A percentile compares a stretch with the other conserved stretches of the same genome.
phyloP scores from a whole-genome alignment of 1,139 yeast species.

The Saccharomyces pastorianus region DNA sequence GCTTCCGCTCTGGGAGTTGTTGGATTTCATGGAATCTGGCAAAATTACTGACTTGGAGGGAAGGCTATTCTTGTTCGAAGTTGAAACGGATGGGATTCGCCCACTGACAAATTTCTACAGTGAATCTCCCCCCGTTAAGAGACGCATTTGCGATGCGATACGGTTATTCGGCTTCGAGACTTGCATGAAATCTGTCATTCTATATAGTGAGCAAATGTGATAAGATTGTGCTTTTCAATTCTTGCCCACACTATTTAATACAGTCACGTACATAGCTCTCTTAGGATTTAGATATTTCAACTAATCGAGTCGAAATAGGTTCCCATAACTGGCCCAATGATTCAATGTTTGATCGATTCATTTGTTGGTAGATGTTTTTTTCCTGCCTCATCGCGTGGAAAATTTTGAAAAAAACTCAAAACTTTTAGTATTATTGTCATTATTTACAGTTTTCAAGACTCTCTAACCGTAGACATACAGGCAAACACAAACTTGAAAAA shows the following conservation, averaged over 20 bases:
- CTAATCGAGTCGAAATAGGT: neutral
- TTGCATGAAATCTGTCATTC: constrained; percentile 17
- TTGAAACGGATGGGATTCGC: constrained; percentile 17
- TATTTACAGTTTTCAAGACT: neutral
- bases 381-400: neutral
- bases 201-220: constrained; percentile 21
- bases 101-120: constrained; percentile 16
- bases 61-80: constrained; percentile 21
- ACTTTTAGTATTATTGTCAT: neutral
- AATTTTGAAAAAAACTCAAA: neutral
- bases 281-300: neutral
- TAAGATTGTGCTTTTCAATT: too few relatives aligned
- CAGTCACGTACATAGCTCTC: neutral
- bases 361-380: neutral
- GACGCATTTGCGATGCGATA: constrained; percentile 35
- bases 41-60: constrained; percentile 18
- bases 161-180: constrained; percentile 38
- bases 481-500: neutral
- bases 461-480: neutral
- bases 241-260: neutral
- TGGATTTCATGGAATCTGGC: constrained; percentile 24
- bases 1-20: constrained; percentile 42
- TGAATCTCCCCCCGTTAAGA: constrained; percentile 23
- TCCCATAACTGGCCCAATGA: neutral
- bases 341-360: neutral